A percentile compares a stretch with the other conserved stretches of the same genome.
Evolutionary conservation across 805 yeast species (phyloP).

Genomic region (Lipomyces lipofer): DNA sequence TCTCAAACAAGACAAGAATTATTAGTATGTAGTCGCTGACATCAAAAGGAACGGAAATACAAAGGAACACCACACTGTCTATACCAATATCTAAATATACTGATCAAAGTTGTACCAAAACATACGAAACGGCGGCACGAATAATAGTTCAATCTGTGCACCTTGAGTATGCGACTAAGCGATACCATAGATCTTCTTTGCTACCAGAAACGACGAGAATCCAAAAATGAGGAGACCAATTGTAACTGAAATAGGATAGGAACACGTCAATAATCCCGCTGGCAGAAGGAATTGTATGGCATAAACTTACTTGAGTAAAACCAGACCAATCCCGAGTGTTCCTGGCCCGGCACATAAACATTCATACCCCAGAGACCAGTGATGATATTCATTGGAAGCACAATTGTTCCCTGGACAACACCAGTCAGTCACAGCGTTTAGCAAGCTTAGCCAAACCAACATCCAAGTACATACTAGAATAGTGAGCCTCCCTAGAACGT

Average conservation of each 20-base stretch:
- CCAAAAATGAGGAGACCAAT: slow-evolving; percentile 26
- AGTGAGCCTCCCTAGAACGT: slow-evolving; percentile 89
- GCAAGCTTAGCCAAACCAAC: background rate
- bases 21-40: too few species aligned
- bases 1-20: too few species aligned
- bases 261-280: background rate
- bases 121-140: too few species aligned
- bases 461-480: slow-evolving; percentile 34
- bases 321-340: slow-evolving; percentile 59
- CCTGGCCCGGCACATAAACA: slow-evolving; percentile 93
- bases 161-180: too few species aligned
- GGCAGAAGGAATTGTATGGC: background rate
- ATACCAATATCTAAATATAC: too few species aligned
- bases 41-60: too few species aligned
- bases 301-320: slow-evolving; percentile 43
- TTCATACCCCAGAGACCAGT: slow-evolving; percentile 99
- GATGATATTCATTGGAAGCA: slow-evolving; percentile 88
- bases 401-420: slow-evolving; percentile 76
- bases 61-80: too few species aligned
- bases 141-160: too few species aligned
- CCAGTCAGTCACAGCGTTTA: background rate
- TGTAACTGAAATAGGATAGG: slow-evolving; percentile 5
- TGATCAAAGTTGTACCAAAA: too few species aligned
- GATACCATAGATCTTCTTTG: slow-evolving; percentile 23
- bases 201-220: slow-evolving; percentile 12